phyloP scores from a whole-genome alignment of 345 rosid genomes.

The Arabidopsis arenosa region DNA sequence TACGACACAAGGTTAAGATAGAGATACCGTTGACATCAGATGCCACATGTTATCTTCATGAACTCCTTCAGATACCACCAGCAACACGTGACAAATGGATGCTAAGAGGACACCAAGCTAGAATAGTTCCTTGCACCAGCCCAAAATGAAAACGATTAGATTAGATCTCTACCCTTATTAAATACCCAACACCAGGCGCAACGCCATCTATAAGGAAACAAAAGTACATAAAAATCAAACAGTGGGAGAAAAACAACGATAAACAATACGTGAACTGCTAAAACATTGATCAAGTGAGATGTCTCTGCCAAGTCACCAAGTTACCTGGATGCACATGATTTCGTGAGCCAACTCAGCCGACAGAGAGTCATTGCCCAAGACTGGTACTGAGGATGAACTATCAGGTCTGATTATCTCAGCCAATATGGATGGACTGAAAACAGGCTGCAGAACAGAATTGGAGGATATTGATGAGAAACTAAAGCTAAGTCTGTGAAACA shows the following conservation, averaged over 20 bases:
- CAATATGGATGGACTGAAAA: slow-evolving; percentile 74
- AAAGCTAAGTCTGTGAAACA: not conserved
- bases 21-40: slow-evolving; percentile 65
- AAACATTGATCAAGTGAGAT: not conserved
- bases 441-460: slow-evolving; percentile 59
- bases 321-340: slow-evolving; percentile 80
- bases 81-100: slow-evolving; percentile 80
- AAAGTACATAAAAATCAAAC: not conserved
- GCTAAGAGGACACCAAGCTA: slow-evolving; percentile 84
- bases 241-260: not conserved
- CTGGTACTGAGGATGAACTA: slow-evolving; percentile 68
- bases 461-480: slow-evolving; percentile 20
- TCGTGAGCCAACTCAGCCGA: slow-evolving; percentile 89
- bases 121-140: slow-evolving; percentile 61
- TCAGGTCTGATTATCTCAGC: slow-evolving; percentile 85
- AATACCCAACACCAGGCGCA: not conserved
- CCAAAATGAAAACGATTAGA: slow-evolving; percentile 34
- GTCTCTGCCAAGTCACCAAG: slow-evolving; percentile 8
- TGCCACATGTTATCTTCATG: slow-evolving; percentile 70
- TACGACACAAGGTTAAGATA: slow-evolving; percentile 20
- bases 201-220: not conserved
- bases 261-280: not conserved
- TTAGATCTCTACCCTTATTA: slow-evolving; percentile 38
- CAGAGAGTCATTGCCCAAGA: slow-evolving; percentile 67
- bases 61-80: slow-evolving; percentile 84